Evolutionary conservation across 805 yeast species (phyloP), one percentile per base, ranked within the genome.

Genomic region (Kluyveromyces starmeri): DNA sequence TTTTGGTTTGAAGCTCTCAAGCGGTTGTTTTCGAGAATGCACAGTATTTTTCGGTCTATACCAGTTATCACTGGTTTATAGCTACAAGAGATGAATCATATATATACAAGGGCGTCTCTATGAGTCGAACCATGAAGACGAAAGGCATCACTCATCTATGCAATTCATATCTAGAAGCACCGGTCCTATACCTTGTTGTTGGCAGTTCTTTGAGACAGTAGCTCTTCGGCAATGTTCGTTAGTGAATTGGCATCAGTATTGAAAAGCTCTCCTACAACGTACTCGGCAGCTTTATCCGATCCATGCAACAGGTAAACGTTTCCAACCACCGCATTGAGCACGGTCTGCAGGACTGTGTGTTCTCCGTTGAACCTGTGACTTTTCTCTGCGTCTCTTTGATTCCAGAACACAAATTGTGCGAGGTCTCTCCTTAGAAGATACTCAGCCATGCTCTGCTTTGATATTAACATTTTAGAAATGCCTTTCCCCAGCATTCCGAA

Each of bases 221-320:
- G 15, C 13, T 20, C 34, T 20, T 35, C 40, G 11, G 47, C 48
- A 34, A 43, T 40, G 24, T 41, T 39, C 9, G 45, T 39, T 31
- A 50, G 32, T 13, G 44, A 41, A 14, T 37, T 37, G 7, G 41
- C 42, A 12, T 47, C 43, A 12, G 44, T 39, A 31, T 56, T 43
- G 40, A 75, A 53, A 25, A 78, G 58, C 52, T 73, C 75, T 27
- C 65, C 68, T 24, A 62, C 58, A 34, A 82, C 70, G 47, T 78
- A 82, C 40, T 64, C 58, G 43, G 69, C 74, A 5, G 85, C 78
- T n/a, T 54, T 67, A 4, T 41, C 44, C 45, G 73, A 70, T 4
- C 92, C 92, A 46, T 77, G 75, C 18, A 67, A 64, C 21, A 73
- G 60, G 22, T 78, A 65, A 34, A 82, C 71, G 2, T 81, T 88